phyloP scores from a whole-genome alignment of 345 rosid genomes.

The Jatropha curcas region DNA sequence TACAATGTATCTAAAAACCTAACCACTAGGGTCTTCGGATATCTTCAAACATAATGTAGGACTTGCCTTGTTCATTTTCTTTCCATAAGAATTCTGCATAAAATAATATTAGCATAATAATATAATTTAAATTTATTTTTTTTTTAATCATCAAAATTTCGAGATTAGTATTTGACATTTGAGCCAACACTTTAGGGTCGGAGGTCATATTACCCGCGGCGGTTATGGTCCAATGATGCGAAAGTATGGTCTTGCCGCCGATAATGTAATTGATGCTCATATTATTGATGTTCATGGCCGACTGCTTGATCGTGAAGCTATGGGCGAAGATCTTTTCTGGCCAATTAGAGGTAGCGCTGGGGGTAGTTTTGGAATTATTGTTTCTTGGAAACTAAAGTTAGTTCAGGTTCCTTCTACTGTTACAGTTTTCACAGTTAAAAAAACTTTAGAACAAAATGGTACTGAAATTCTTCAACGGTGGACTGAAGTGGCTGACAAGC shows the following conservation, averaged over 20 bases:
- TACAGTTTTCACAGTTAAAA: constrained; percentile 6
- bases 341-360: constrained; percentile 33
- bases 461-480: constrained; percentile 21
- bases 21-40: too few species aligned
- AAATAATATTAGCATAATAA: too few species aligned
- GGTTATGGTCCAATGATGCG: constrained; percentile 26
- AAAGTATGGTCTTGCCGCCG: constrained; percentile 28
- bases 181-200: constrained; percentile 23
- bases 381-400: constrained; percentile 25
- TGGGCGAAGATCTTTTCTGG: constrained; percentile 32
- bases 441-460: constrained; percentile 12
- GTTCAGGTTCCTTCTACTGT: too few species aligned
- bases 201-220: constrained; percentile 26
- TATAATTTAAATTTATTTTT: too few species aligned
- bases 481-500: constrained; percentile 18
- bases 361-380: constrained; percentile 26
- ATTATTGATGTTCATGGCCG: constrained; percentile 21
- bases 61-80: too few species aligned
- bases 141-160: too few species aligned
- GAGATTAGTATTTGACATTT: too few species aligned
- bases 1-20: too few species aligned
- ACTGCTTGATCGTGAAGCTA: constrained; percentile 16
- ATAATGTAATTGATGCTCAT: constrained; percentile 21
- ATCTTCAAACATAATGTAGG: too few species aligned
- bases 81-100: too few species aligned